phyloP scores from a whole-genome alignment of 2,329 filamentous ascomycete genomes.

The Colletotrichum cereale region DNA sequence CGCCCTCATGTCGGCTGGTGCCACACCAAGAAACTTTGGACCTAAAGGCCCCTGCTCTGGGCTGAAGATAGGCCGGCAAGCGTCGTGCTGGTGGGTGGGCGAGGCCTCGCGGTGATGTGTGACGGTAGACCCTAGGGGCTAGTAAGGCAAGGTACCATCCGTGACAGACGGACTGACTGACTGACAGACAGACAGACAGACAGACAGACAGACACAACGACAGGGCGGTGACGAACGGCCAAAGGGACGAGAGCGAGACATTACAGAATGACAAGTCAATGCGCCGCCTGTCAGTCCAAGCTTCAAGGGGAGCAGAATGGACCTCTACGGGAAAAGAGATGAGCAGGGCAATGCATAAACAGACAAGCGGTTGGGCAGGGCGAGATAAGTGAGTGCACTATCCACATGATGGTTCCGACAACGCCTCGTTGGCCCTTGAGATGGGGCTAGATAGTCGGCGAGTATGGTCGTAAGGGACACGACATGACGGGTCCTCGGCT shows the following conservation, averaged over 20 bases:
- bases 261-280: conserved; percentile 35
- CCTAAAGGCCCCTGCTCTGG: conserved; percentile 32
- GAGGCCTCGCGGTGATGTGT: conserved; percentile 26
- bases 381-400: background rate
- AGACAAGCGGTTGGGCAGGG: background rate
- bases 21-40: conserved; percentile 38
- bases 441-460: background rate
- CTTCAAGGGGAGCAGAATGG: conserved; percentile 6
- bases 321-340: conserved; percentile 1
- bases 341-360: conserved; percentile 10
- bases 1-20: conserved; percentile 37
- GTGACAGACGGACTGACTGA: conserved; percentile 11
- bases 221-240: conserved; percentile 20
- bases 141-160: conserved; percentile 4
- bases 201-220: conserved; percentile 17
- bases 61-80: conserved; percentile 41
- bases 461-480: conserved; percentile 11
- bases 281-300: conserved; percentile 5
- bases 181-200: conserved; percentile 12
- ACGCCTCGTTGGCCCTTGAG: background rate
- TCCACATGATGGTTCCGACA: background rate
- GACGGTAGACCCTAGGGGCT: conserved; percentile 14
- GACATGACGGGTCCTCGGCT: conserved; percentile 4
- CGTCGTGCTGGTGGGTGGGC: conserved; percentile 21
- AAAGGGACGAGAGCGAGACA: conserved; percentile 35